Base-by-base conservation (phyloP, 2,329 filamentous ascomycete genomes). In the Cladosporium halotolerans region DNA sequence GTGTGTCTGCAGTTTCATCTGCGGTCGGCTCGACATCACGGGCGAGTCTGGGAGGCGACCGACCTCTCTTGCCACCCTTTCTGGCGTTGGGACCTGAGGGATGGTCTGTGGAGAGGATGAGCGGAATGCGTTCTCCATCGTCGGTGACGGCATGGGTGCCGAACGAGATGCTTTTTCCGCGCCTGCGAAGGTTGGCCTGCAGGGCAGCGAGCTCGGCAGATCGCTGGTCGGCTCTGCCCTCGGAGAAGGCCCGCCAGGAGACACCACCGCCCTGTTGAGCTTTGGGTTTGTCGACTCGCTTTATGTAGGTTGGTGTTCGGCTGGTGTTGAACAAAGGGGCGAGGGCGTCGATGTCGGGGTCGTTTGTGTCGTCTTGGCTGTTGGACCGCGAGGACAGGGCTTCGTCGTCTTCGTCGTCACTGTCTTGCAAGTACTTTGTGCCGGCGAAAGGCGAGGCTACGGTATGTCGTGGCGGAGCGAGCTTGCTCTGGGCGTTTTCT, bases 401-500 rank as follows among this genome's bases (percentile, higher is more conserved):
- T 51, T 63, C 61, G 52, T 67, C 64, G 57, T 66, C 62, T 47
- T 60, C 59, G 40, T 55, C 58, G 32, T 61, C 63, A 46, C 64
- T 66, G 58, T 68, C 66, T 48, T 68, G 60, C 55, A 68, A 53
- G 55, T 68, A 68, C 59, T 68, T 68, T 55, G 66, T 68, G 41
- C 66, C 66, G n/a, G 66, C 66, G 45, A 68, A 68, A 9, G 66
- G 57, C 40, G 64, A 66, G 9, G 66, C 66, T 9, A 68, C 66
- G 14, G 66, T 68, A 52, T 68, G 65, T n/a, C 56, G 55, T 6
- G 63, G 60, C 38, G 55, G 54, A 52, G 56, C 52, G 19, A 47
- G 39, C 48, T 54, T 52, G 19, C 61, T 56, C 14, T 53, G 53
- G 19, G 47, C n/a, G n/a, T 53, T 36, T 23, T 56, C 57, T 39